Conservation (phyloP, 352 stramenopile species). For the Pythium rhizo-oryzae region DNA sequence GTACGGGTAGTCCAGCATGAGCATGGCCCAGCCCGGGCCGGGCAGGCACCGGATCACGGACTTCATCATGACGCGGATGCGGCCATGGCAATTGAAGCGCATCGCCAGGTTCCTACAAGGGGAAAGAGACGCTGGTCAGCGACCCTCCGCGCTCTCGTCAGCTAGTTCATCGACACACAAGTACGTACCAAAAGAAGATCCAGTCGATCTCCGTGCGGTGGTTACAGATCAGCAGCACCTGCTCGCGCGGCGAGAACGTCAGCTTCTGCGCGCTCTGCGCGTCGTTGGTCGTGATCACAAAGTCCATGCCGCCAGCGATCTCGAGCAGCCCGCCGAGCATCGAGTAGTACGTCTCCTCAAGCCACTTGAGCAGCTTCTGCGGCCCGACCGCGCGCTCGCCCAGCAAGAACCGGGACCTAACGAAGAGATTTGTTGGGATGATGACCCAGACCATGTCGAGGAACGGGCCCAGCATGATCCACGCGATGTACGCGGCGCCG, state of each 20-base stretch:
- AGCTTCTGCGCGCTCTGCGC: slow-evolving; percentile 33
- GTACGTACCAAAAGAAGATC: slow-evolving; percentile 73
- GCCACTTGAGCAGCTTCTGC: slow-evolving; percentile 30
- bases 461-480: slow-evolving; percentile 54
- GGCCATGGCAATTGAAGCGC: slow-evolving; percentile 65
- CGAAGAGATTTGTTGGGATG: slow-evolving; percentile 51
- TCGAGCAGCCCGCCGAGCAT: slow-evolving; percentile 68
- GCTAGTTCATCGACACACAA: too few relatives aligned
- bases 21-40: slow-evolving; percentile 65
- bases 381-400: slow-evolving; percentile 21
- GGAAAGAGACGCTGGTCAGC: neutral
- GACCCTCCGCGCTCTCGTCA: neutral
- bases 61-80: slow-evolving; percentile 84
- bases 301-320: slow-evolving; percentile 50
- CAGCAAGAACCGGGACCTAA: slow-evolving; percentile 28
- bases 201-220: slow-evolving; percentile 84
- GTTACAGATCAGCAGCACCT: slow-evolving; percentile 73
- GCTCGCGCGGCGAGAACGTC: slow-evolving; percentile 45
- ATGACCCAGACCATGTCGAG: slow-evolving; percentile 66
- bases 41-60: slow-evolving; percentile 61
- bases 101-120: slow-evolving; percentile 60
- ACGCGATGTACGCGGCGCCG: slow-evolving; percentile 48
- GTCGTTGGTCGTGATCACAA: slow-evolving; percentile 61
- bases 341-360: slow-evolving; percentile 60
- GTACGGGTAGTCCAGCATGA: slow-evolving; percentile 75